Evolutionary conservation across 176 grass and related monocot species (phyloP), one percentile per base, ranked within the genome.

Genomic region (Oryza officinalis): DNA sequence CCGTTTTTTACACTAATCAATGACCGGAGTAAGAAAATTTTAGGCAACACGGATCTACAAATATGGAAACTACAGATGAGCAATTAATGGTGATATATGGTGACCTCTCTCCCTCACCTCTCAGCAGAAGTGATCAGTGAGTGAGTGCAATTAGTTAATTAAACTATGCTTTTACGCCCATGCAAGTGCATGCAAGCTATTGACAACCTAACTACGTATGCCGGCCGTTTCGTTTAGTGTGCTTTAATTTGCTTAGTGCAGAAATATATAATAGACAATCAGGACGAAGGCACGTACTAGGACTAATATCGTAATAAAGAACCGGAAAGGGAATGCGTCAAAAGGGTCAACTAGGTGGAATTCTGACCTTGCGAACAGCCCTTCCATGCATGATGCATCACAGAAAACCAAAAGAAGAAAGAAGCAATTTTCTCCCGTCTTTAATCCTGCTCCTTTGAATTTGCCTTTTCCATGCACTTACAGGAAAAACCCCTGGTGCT

Each of bases 271-370:
- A 54, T 54, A 54, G 33, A 67, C 6, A 78, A 13, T 2, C 65
- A 12, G 25, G 46, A 38, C 22, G 78, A 54, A 71, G 65, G 32
- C 14, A 80, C 22, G 23, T 61, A 30, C 28, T 30, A 67, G 6
- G 6, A 57, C 20, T 57, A 57, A 72, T 13, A 44, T 41, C 8
- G 43, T 27, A 92, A 64, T 27, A 92, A 64, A 78, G 41, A 52
- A 27, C n/a, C 50, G 44, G 10, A 44, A 79, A 70, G 83, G 80
- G 73, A 32, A 25, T 30, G 80, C 35, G 84, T 89, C 73, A 93
- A 82, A 93, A 92, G 72, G 77, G 86, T 91, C 94, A 87, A 85
- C 47, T 76, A 82, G 83, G 84, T 96, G 94, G 88, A 89, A 87
- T 67, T 87, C 91, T 93, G 91, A 96, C 91, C 91, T 83, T 87